Conservation (phyloP, 148 eudicot species). For the Persicaria tinctoria region DNA sequence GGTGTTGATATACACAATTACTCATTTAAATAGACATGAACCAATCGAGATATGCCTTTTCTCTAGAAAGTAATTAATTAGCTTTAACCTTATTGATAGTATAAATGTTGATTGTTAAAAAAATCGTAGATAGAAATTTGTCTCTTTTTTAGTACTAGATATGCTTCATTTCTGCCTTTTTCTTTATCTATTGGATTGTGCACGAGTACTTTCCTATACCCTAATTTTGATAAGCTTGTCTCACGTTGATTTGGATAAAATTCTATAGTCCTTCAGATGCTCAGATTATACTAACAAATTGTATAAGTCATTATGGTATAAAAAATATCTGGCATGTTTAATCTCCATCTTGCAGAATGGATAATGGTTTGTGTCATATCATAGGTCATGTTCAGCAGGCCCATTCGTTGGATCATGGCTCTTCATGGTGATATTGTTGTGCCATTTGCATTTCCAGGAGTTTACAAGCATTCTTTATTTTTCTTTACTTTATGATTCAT, state of each 20-base stretch:
- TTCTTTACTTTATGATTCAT: not conserved
- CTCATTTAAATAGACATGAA: too few species aligned
- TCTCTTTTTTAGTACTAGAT: not conserved
- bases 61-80: too few species aligned
- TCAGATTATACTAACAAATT: not conserved
- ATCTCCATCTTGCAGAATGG: not conserved
- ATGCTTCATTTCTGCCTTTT: not conserved
- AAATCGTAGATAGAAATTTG: not conserved
- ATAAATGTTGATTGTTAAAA: too few species aligned
- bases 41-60: too few species aligned
- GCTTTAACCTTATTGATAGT: too few species aligned
- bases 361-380: conserved; percentile 9
- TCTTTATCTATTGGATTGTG: not conserved
- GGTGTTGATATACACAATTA: too few species aligned
- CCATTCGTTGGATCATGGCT: conserved; percentile 95
- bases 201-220: not conserved
- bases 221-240: not conserved
- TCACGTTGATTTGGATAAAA: not conserved
- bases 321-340: not conserved
- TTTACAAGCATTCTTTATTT: conserved; percentile 47
- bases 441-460: conserved; percentile 81
- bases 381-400: conserved; percentile 87
- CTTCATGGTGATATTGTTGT: conserved; percentile 78
- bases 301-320: not conserved
- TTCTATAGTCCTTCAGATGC: not conserved